These are phyloP conservation scores for Epichloe scottii DNA, from an alignment of 2,329 filamentous ascomycete genomes.

Conservation along the genomic window DNA sequence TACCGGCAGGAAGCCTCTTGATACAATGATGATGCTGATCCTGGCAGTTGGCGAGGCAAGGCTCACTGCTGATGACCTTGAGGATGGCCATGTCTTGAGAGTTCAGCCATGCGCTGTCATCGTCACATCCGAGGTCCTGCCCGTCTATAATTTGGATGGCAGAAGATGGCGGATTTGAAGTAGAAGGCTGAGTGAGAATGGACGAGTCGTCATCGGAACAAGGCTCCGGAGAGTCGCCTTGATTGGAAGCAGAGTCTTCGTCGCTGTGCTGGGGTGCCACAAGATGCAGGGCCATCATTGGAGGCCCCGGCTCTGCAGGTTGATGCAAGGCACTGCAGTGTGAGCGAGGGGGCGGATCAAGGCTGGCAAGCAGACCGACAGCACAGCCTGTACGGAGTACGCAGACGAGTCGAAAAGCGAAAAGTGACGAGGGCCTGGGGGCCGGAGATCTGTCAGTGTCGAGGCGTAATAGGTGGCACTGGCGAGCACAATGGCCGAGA, in stretches of 20 bases:
- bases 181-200: constrained; percentile 6
- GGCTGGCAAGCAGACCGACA: background rate
- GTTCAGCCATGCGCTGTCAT: constrained; percentile 13
- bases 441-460: background rate
- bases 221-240: constrained; percentile 10
- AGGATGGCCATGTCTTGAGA: constrained; percentile 13
- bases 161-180: constrained; percentile 7
- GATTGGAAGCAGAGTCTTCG: constrained; percentile 12
- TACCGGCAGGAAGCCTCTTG: constrained; percentile 22
- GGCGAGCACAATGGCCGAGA: constrained; percentile 4
- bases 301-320: constrained; percentile 12
- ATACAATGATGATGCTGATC: constrained; percentile 9
- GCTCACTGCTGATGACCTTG: constrained; percentile 8
- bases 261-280: constrained; percentile 11
- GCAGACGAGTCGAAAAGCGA: background rate
- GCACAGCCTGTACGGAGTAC: background rate
- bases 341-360: background rate
- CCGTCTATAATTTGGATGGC: constrained; percentile 1
- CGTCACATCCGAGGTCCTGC: constrained; percentile 6
- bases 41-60: constrained; percentile 2
- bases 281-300: constrained; percentile 16
- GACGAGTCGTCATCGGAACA: constrained; percentile 9
- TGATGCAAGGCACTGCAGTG: constrained; percentile 11
- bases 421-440: background rate
- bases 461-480: background rate